These are phyloP conservation scores for Salix arbutifolia DNA, from an alignment of 345 rosid genomes.

Conservation along the genomic window DNA sequence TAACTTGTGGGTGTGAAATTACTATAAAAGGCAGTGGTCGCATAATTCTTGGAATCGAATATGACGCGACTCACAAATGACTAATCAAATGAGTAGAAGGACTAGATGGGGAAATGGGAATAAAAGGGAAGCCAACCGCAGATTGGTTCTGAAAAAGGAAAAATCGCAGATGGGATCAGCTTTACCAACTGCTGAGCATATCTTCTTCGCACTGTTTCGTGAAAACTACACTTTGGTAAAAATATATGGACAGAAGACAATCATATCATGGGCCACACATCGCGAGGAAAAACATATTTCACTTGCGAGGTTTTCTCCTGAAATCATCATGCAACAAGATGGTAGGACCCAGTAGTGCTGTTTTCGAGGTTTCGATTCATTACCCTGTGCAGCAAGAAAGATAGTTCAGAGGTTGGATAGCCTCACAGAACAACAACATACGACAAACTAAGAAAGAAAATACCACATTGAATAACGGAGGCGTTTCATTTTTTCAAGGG, in stretches of 20 bases:
- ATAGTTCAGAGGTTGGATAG: neutral
- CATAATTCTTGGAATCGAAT: neutral
- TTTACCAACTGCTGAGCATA: neutral
- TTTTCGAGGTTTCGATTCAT: neutral
- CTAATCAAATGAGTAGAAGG: neutral
- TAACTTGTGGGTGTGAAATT: neutral
- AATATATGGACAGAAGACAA: neutral
- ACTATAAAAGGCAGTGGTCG: neutral
- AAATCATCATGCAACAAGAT: constrained; percentile 3
- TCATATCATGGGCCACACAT: neutral
- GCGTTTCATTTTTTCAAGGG: neutral
- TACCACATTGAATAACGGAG: neutral
- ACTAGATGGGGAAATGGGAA: neutral
- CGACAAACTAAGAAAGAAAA: neutral
- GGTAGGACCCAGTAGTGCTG: constrained; percentile 5
- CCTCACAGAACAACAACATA: neutral
- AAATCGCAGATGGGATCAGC: neutral
- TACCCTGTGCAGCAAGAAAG: neutral
- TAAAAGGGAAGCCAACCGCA: neutral
- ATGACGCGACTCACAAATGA: neutral
- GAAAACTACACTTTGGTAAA: neutral
- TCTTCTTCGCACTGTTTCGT: neutral
- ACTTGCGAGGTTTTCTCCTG: neutral
- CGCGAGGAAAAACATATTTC: neutral
- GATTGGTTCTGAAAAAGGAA: neutral